These are phyloP conservation scores for Blastomyces percursus DNA, from an alignment of 2,329 filamentous ascomycete species.

Conservation along the genomic window DNA sequence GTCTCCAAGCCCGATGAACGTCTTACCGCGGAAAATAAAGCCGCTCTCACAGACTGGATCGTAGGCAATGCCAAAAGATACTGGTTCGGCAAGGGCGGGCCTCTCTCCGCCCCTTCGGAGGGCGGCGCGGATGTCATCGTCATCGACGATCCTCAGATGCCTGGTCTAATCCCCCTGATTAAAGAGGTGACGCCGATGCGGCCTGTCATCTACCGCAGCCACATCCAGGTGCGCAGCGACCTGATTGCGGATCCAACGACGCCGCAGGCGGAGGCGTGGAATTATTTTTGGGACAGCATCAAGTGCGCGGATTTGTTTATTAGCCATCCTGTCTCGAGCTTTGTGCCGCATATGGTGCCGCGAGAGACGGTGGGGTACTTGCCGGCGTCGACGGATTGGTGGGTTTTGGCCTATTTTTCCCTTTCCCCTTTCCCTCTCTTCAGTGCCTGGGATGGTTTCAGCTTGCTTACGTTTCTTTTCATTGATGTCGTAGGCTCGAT, in stretches of 20 bases:
- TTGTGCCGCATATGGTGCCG: constrained; percentile 60
- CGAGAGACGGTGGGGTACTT: constrained; percentile 59
- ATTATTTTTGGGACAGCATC: constrained; percentile 62
- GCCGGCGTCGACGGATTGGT: constrained; percentile 73
- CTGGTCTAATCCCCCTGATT: constrained; percentile 61
- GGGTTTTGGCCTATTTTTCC: constrained; percentile 14
- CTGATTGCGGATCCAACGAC: constrained; percentile 52
- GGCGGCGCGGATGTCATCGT: constrained; percentile 68
- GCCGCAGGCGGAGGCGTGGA: constrained; percentile 63
- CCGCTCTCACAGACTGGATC: constrained; percentile 59
- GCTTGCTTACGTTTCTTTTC: constrained; percentile 2
- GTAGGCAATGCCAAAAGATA: constrained; percentile 61
- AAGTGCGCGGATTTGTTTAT: constrained; percentile 66
- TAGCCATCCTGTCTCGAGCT: constrained; percentile 65
- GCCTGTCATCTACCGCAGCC: constrained; percentile 68
- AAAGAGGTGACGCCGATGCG: constrained; percentile 60
- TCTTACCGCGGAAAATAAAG: constrained; percentile 52
- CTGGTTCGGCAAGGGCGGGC: constrained; percentile 59
- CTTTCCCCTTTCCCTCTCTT: neutral
- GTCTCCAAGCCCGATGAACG: constrained; percentile 55
- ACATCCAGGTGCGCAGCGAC: constrained; percentile 72
- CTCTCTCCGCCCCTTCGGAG: constrained; percentile 51
- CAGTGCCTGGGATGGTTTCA: neutral
- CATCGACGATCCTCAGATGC: constrained; percentile 79
- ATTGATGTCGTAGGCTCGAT: constrained; percentile 47